phyloP scores from a whole-genome alignment of 371 early-diverging fungal species.

The Amoeboaphelidium protococcarum region DNA sequence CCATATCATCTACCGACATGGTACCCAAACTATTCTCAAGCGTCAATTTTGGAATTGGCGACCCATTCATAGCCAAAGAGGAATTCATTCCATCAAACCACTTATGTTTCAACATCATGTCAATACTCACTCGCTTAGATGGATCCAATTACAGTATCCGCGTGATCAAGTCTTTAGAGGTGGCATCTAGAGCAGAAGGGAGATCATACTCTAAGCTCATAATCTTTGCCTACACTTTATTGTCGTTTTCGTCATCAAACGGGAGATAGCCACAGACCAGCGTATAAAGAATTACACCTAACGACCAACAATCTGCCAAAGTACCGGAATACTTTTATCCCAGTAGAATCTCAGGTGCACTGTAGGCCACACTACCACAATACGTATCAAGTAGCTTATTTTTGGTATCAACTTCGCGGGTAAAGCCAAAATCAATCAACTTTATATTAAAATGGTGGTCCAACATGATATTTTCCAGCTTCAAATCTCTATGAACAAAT shows the following conservation, averaged over 20 bases:
- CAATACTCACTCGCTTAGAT: conserved; percentile 27
- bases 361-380: conserved; percentile 58
- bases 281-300: conserved; percentile 51
- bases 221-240: conserved; percentile 36
- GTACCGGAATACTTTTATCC: conserved; percentile 5
- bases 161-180: conserved; percentile 23
- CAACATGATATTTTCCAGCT: conserved; percentile 57
- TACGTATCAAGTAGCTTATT: conserved; percentile 44
- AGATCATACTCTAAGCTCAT: conserved; percentile 37
- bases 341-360: conserved; percentile 27
- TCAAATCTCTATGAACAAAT: conserved; percentile 60
- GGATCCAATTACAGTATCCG: conserved; percentile 35
- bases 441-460: conserved; percentile 42
- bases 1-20: too few relatives aligned
- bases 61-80: too few relatives aligned
- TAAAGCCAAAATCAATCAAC: conserved; percentile 72
- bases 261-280: conserved; percentile 51
- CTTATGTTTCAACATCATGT: conserved; percentile 32
- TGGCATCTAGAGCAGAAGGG: conserved; percentile 28
- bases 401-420: conserved; percentile 27
- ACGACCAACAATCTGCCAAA: conserved; percentile 65
- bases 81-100: conserved; percentile 22
- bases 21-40: too few relatives aligned
- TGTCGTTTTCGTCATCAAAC: conserved; percentile 54
- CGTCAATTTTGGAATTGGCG: too few relatives aligned